Percentiles rank a stretch among this genome's conserved stretches.
Conservation (phyloP, 2,329 filamentous ascomycete species). For the Botrytis cinerea region DNA sequence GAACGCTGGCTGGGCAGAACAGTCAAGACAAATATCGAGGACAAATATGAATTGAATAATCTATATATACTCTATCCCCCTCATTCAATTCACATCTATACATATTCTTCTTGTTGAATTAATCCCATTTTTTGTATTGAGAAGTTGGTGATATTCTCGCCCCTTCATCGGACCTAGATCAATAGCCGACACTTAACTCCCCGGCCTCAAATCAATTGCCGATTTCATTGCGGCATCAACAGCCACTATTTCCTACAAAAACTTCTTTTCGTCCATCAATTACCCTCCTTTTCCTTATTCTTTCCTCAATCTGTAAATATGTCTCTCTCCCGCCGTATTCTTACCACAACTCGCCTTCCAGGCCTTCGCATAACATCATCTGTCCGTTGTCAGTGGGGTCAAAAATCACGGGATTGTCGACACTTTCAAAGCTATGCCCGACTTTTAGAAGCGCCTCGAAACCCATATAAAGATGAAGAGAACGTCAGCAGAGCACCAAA, state of each 20-base stretch:
- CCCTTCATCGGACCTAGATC: slow-evolving; percentile 12
- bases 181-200: slow-evolving; percentile 13
- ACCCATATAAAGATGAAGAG: slow-evolving; percentile 17
- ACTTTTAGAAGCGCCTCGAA: slow-evolving; percentile 22
- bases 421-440: slow-evolving; percentile 19
- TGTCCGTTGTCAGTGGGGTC: slow-evolving; percentile 12
- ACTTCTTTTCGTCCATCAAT: background rate
- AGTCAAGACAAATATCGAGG: background rate
- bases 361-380: slow-evolving; percentile 19
- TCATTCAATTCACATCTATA: background rate
- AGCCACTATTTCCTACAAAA: background rate
- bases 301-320: background rate
- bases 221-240: background rate
- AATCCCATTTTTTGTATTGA: background rate
- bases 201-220: slow-evolving; percentile 16
- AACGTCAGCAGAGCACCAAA: slow-evolving; percentile 21
- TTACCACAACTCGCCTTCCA: slow-evolving; percentile 18
- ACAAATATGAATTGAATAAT: background rate
- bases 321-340: slow-evolving; percentile 19
- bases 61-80: background rate
- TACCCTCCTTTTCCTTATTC: background rate
- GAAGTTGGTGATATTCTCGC: background rate
- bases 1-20: background rate
- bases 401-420: slow-evolving; percentile 20
- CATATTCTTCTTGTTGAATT: background rate